Evolutionary conservation across 2,329 filamentous ascomycete species (phyloP).

Genomic region (Boeremia exigua): DNA sequence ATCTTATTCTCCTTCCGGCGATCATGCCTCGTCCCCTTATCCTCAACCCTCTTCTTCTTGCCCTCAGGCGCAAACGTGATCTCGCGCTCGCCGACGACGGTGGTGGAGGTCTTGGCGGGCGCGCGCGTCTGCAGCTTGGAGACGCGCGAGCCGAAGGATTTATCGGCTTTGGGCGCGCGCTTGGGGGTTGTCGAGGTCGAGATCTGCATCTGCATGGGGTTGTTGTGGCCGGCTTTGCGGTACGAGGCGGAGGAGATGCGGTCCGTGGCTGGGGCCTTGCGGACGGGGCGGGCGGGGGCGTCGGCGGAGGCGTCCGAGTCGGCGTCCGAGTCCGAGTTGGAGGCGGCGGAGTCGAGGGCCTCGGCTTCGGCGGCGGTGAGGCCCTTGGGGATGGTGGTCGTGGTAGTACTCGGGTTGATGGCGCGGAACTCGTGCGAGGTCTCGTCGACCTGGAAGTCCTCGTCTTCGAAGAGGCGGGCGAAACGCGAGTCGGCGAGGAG

Average conservation of each 20-base stretch:
- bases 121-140: slow-evolving; percentile 44
- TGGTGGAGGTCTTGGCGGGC: slow-evolving; percentile 25
- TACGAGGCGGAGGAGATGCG: slow-evolving; percentile 70
- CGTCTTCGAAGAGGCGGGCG: slow-evolving; percentile 85
- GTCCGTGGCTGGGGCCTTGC: slow-evolving; percentile 40
- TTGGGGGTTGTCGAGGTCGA: slow-evolving; percentile 55
- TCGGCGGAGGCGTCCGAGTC: slow-evolving; percentile 35
- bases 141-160: slow-evolving; percentile 65
- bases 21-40: slow-evolving; percentile 37
- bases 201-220: slow-evolving; percentile 59
- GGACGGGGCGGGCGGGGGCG: slow-evolving; percentile 25
- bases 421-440: slow-evolving; percentile 82
- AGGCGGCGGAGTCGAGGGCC: slow-evolving; percentile 53
- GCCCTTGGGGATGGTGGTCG: slow-evolving; percentile 65
- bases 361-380: slow-evolving; percentile 68
- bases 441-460: slow-evolving; percentile 92
- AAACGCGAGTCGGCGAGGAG: slow-evolving; percentile 88
- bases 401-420: slow-evolving; percentile 82
- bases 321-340: not conserved
- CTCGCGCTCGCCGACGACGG: slow-evolving; percentile 62
- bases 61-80: slow-evolving; percentile 74
- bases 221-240: slow-evolving; percentile 61
- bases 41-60: slow-evolving; percentile 46
- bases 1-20: slow-evolving; percentile 60
- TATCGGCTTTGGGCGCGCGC: slow-evolving; percentile 55